These are phyloP conservation scores for Scheffersomyces segobiensis DNA, from an alignment of 1,139 yeast species.

Conservation along the genomic window DNA sequence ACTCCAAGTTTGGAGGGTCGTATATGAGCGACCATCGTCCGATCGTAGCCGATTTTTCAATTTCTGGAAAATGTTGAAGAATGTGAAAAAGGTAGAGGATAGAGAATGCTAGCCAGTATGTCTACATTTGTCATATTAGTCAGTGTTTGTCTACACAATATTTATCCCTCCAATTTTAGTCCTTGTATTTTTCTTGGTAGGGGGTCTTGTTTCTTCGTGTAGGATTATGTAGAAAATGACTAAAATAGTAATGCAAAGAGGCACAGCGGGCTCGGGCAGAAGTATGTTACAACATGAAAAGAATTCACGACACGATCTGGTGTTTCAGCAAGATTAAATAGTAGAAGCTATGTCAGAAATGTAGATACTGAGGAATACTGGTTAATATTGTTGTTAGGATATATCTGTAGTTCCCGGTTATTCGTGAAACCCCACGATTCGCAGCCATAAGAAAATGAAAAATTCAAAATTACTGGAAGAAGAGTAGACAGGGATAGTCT, in stretches of 20 bases:
- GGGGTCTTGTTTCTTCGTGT: not conserved
- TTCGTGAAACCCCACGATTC: not conserved
- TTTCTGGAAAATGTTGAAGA: not conserved
- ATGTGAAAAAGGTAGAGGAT: not conserved
- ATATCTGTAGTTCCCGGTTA: not conserved
- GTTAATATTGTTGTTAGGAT: not conserved
- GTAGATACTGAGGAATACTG: not conserved
- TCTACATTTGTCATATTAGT: not conserved
- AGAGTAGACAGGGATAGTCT: not conserved
- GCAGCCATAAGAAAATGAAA: not conserved
- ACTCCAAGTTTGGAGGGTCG: conserved; percentile 43
- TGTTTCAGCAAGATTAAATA: too few relatives aligned
- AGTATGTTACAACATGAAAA: not conserved
- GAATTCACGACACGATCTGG: not conserved
- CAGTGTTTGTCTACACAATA: not conserved
- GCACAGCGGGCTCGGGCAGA: not conserved
- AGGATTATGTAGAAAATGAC: not conserved
- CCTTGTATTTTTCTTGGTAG: not conserved
- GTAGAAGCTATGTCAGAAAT: not conserved
- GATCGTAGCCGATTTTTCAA: conserved; percentile 42
- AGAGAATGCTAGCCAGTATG: not conserved
- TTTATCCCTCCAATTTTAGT: not conserved
- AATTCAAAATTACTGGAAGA: not conserved
- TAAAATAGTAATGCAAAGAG: not conserved
- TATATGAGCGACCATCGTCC: conserved; percentile 60